Conservation (phyloP, 305 asterid species). For the Coffea humblotiana region DNA sequence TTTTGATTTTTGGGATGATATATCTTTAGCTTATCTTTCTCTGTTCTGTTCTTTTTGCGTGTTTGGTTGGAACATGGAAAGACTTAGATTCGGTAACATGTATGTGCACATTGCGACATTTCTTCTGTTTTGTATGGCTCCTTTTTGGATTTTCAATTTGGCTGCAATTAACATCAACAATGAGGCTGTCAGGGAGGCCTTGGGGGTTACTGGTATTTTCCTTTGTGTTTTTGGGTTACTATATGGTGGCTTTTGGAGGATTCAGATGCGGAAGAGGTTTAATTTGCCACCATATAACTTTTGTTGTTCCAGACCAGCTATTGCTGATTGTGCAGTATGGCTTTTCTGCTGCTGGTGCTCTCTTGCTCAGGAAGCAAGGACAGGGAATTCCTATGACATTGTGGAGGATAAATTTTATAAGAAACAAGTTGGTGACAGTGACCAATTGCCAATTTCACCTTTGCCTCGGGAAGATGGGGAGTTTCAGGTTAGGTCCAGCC, state of each 20-base stretch:
- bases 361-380: conserved; percentile 85
- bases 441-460: conserved; percentile 37
- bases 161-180: conserved; percentile 79
- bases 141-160: conserved; percentile 82
- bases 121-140: conserved; percentile 83
- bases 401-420: conserved; percentile 62
- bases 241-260: conserved; percentile 96
- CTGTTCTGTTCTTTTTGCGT: conserved; percentile 87
- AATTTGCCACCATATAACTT: conserved; percentile 61
- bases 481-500: conserved; percentile 34
- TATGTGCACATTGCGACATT: conserved; percentile 92
- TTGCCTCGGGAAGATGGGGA: conserved; percentile 63
- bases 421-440: conserved; percentile 30
- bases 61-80: conserved; percentile 98
- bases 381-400: conserved; percentile 69
- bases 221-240: conserved; percentile 85
- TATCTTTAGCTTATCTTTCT: conserved; percentile 85
- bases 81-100: conserved; percentile 95
- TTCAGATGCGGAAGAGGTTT: conserved; percentile 83
- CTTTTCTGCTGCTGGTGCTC: conserved; percentile 95
- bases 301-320: conserved; percentile 67
- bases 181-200: conserved; percentile 58
- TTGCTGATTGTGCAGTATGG: conserved; percentile 73
- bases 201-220: conserved; percentile 78
- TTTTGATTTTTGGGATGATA: conserved; percentile 90